phyloP scores from a whole-genome alignment of 331 rosid genomes.

The Dryas integrifolia region DNA sequence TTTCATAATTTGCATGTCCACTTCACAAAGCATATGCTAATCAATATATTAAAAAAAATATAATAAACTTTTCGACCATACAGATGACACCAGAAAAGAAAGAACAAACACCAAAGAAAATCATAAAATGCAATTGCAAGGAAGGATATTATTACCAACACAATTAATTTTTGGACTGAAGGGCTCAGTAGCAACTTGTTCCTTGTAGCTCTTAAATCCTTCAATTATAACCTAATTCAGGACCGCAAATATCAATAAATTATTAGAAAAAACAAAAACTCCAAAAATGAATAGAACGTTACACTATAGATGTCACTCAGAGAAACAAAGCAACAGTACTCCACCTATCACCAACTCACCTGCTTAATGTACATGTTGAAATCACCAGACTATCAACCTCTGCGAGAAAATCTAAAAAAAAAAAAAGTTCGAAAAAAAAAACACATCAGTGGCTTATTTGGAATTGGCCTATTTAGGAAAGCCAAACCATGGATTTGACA shows the following conservation, averaged over 20 bases:
- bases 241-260: background rate
- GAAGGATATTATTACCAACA: slow-evolving; percentile 58
- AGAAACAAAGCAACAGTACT: background rate
- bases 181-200: slow-evolving; percentile 84
- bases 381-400: slow-evolving; percentile 5
- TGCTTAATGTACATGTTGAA: slow-evolving; percentile 24
- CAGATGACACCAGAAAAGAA: background rate
- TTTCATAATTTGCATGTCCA: background rate
- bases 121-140: slow-evolving; percentile 16
- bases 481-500: background rate
- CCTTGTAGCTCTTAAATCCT: slow-evolving; percentile 87
- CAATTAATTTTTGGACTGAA: slow-evolving; percentile 92
- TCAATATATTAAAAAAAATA: background rate
- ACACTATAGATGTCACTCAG: background rate
- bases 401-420: background rate
- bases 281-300: background rate
- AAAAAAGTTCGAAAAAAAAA: too few species aligned
- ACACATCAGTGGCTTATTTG: too few species aligned
- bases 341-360: slow-evolving; percentile 13
- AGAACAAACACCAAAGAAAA: slow-evolving; percentile 17
- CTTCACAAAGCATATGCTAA: background rate
- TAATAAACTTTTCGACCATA: background rate
- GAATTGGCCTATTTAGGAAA: background rate
- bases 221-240: slow-evolving; percentile 64
- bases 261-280: background rate